Evolutionary conservation across 2,329 filamentous ascomycete genomes (phyloP).

Genomic region (Ceratocystis smalleyi): DNA sequence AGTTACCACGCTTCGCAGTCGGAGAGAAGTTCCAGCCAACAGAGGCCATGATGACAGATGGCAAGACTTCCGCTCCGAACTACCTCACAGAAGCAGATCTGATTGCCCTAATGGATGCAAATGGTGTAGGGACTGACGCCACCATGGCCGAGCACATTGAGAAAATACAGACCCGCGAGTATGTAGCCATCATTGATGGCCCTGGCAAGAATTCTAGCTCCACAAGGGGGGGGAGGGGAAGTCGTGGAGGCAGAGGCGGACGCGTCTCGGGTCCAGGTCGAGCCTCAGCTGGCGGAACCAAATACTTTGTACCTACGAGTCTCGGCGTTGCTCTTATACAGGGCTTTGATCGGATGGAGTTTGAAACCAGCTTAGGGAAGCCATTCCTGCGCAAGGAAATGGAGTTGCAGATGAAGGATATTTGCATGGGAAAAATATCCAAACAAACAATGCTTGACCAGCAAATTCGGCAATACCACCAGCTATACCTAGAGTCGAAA

Average conservation of each 20-base stretch:
- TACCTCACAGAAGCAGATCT: conserved; percentile 92
- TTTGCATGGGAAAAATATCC: conserved; percentile 73
- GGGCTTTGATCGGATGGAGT: conserved; percentile 86
- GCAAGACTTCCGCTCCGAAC: conserved; percentile 69
- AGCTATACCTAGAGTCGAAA: conserved; percentile 69
- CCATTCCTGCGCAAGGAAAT: conserved; percentile 95
- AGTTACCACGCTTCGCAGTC: conserved; percentile 62
- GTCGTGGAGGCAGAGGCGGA: conserved; percentile 33
- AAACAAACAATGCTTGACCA: conserved; percentile 62
- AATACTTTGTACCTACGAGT: conserved; percentile 84
- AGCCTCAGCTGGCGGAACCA: conserved; percentile 34
- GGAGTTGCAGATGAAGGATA: conserved; percentile 92
- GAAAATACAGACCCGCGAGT: conserved; percentile 82
- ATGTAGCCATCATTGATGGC: conserved; percentile 52
- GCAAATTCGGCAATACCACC: conserved; percentile 72
- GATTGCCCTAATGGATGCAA: conserved; percentile 93
- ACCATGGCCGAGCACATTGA: conserved; percentile 98
- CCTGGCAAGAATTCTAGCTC: conserved; percentile 24
- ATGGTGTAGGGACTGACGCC: conserved; percentile 94
- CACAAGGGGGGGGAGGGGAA: conserved; percentile 29
- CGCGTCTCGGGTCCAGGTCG: conserved; percentile 23
- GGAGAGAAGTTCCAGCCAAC: conserved; percentile 77
- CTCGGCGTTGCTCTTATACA: conserved; percentile 83
- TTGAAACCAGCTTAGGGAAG: conserved; percentile 84
- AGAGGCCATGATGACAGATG: conserved; percentile 77